Evolutionary conservation across 768 basidiomycete species (phyloP).

Genomic region (Rhizopogon vinicolor): DNA sequence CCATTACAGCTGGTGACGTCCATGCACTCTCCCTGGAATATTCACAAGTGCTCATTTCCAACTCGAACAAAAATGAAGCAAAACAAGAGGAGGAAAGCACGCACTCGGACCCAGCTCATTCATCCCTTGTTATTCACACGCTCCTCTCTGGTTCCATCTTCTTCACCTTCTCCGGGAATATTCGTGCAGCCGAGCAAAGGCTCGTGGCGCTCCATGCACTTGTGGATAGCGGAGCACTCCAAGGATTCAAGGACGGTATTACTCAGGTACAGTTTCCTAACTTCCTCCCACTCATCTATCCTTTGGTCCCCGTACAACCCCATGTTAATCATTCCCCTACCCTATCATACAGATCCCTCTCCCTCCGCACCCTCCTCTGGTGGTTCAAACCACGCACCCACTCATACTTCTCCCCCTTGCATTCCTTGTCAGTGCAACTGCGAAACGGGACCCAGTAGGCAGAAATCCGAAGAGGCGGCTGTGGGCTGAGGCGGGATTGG

Average conservation of each 20-base stretch:
- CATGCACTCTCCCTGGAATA: slow-evolving; percentile 5
- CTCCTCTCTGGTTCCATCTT: slow-evolving; percentile 60
- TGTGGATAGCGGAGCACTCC: slow-evolving; percentile 53
- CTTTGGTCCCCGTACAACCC: slow-evolving; percentile 13
- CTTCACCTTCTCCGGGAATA: slow-evolving; percentile 54
- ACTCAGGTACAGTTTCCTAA: slow-evolving; percentile 27
- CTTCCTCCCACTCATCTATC: not conserved
- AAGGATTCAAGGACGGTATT: slow-evolving; percentile 33
- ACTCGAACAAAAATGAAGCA: not conserved
- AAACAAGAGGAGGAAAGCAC: slow-evolving; percentile 15
- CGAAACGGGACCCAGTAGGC: slow-evolving; percentile 71
- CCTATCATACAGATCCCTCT: slow-evolving; percentile 19
- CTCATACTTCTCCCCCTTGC: slow-evolving; percentile 58
- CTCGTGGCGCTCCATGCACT: slow-evolving; percentile 60
- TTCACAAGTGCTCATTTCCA: not conserved
- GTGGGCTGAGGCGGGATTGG: slow-evolving; percentile 64
- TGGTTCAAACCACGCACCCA: slow-evolving; percentile 63
- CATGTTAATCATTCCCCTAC: not conserved
- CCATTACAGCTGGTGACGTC: slow-evolving; percentile 26
- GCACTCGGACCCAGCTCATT: slow-evolving; percentile 24
- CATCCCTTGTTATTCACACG: slow-evolving; percentile 48
- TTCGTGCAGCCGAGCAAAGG: slow-evolving; percentile 42
- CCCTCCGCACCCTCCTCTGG: slow-evolving; percentile 38
- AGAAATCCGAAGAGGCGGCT: slow-evolving; percentile 68
- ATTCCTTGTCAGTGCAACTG: slow-evolving; percentile 60